These are phyloP conservation scores for Paratinospora sagittata DNA, from an alignment of 164 flowering plant species.

Conservation along the genomic window DNA sequence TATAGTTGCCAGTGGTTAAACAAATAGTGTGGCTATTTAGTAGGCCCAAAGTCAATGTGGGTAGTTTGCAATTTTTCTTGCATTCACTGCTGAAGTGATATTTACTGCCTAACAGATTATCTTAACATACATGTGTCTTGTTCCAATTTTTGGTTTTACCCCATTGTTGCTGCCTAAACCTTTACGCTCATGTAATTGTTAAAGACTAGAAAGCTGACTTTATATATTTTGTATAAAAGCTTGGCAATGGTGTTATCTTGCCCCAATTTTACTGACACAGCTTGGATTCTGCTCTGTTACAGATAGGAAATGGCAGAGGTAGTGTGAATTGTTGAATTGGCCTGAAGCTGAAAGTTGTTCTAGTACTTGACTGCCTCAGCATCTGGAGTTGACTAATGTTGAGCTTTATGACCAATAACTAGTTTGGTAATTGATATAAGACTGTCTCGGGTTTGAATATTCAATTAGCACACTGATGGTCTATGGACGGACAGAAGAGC, in stretches of 20 bases:
- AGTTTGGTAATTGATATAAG: not conserved
- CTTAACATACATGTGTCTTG: too few relatives aligned
- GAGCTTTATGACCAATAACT: conserved; percentile 2
- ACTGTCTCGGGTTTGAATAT: not conserved
- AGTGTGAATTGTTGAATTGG: conserved; percentile 19
- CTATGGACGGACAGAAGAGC: not conserved
- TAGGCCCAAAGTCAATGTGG: too few relatives aligned
- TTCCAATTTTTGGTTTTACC: too few relatives aligned
- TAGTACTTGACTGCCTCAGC: not conserved
- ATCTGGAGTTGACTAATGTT: conserved; percentile 11
- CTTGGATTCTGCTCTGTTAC: conserved; percentile 16
- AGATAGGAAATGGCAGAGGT: conserved; percentile 79
- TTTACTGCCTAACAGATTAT: too few relatives aligned
- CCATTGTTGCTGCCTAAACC: too few relatives aligned
- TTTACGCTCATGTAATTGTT: too few relatives aligned
- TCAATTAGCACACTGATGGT: not conserved
- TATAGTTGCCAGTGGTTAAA: too few relatives aligned
- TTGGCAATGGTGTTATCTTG: not conserved
- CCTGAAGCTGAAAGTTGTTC: not conserved
- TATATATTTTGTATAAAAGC: not conserved
- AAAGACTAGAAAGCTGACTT: too few relatives aligned
- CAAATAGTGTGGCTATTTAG: too few relatives aligned
- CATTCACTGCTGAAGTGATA: too few relatives aligned
- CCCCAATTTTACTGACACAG: not conserved
- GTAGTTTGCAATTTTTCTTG: too few relatives aligned